Conservation (phyloP, 106 monocot genomes). For the Agapanthus africanus region DNA sequence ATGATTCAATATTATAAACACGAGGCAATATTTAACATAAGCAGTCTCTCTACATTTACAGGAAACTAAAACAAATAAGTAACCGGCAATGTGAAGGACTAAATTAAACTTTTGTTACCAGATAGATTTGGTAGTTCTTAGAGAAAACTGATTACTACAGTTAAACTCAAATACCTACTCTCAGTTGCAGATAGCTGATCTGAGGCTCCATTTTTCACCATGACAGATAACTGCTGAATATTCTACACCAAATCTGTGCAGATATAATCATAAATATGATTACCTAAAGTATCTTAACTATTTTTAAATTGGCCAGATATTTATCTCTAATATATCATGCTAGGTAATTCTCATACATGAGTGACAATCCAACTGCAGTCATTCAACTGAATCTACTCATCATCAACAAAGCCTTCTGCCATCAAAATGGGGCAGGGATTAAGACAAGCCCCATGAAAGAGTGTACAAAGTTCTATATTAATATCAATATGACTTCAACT, state of each 20-base stretch:
- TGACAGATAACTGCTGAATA: background rate
- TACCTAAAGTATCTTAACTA: background rate
- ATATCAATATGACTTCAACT: too few relatives aligned
- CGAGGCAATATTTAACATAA: background rate
- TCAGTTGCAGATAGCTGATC: background rate
- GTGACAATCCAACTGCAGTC: background rate
- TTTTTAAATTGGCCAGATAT: background rate
- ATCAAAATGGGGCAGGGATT: too few relatives aligned
- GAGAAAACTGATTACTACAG: background rate
- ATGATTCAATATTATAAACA: background rate
- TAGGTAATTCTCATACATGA: background rate
- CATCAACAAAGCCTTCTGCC: too few relatives aligned
- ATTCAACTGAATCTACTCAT: background rate
- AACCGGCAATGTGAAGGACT: background rate
- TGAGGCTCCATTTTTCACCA: background rate
- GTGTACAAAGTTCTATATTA: too few relatives aligned
- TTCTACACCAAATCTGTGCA: background rate
- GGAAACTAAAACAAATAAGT: background rate
- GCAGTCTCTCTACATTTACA: background rate
- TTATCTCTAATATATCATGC: background rate
- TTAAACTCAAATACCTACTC: background rate
- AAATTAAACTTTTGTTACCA: background rate
- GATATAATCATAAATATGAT: background rate
- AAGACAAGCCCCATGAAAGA: too few relatives aligned
- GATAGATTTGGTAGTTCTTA: background rate